phyloP scores from a whole-genome alignment of 108 stramenopile genomes.

The Hondaea fermentalgiana region DNA sequence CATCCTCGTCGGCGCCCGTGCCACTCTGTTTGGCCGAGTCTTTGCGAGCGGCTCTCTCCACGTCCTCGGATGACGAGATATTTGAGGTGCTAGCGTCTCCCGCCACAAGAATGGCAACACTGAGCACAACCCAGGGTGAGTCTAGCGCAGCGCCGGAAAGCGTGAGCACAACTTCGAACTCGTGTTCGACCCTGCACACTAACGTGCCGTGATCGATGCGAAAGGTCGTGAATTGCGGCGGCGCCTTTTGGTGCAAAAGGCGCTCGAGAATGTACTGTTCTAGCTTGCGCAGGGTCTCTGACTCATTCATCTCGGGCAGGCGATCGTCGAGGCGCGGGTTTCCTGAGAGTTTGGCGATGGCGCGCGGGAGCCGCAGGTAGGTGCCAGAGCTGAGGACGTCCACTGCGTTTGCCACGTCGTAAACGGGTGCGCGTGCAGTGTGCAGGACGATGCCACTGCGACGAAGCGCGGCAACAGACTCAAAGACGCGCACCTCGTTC shows the following conservation, averaged over 20 bases:
- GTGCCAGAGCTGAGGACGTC: background rate
- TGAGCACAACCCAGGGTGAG: background rate
- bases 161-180: background rate
- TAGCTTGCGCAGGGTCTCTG: conserved; percentile 6
- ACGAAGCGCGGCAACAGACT: background rate
- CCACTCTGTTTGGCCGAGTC: too few relatives aligned
- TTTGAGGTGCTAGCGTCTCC: background rate
- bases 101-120: background rate
- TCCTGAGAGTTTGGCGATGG: background rate
- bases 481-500: conserved; percentile 14
- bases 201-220: background rate
- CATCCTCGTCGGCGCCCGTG: background rate
- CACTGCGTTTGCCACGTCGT: background rate
- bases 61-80: background rate
- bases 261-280: background rate
- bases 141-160: background rate
- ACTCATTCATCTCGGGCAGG: background rate
- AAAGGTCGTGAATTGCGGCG: background rate
- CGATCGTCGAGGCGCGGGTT: conserved; percentile 17
- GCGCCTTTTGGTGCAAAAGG: background rate
- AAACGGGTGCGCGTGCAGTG: background rate
- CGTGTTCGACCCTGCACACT: background rate
- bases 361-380: background rate
- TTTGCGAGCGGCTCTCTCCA: too few relatives aligned
- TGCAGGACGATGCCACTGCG: background rate